Percentiles rank a stretch among this genome's conserved stretches.
phyloP scores from a whole-genome alignment of 305 asterid genomes.

The Withania somnifera region DNA sequence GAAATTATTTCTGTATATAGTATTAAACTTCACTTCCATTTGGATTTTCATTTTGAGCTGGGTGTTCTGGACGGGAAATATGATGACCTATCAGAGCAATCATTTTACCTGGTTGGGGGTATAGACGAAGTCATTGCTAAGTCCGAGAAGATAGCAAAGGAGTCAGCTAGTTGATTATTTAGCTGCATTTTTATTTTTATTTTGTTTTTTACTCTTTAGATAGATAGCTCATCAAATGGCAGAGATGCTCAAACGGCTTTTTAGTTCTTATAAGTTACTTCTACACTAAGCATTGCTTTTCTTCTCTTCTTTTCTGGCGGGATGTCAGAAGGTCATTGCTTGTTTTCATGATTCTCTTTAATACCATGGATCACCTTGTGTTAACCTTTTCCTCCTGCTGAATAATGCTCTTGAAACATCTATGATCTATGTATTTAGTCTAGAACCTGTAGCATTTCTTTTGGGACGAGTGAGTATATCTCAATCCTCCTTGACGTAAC shows the following conservation, averaged over 20 bases:
- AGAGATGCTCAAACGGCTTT: background rate
- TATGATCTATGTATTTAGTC: background rate
- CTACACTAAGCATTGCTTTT: background rate
- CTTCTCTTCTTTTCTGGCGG: background rate
- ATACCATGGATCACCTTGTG: too few relatives aligned
- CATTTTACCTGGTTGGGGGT: constrained; percentile 84
- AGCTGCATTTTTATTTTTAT: background rate
- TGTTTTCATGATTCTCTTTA: background rate
- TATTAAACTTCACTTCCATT: background rate
- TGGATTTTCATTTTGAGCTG: constrained; percentile 18
- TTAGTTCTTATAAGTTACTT: background rate
- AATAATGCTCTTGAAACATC: background rate
- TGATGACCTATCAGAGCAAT: constrained; percentile 62
- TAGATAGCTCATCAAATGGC: background rate
- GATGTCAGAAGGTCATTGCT: background rate
- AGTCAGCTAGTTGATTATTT: constrained; percentile 26
- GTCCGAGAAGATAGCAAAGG: constrained; percentile 74
- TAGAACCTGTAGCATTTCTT: too few relatives aligned
- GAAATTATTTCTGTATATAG: background rate
- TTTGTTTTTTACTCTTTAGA: background rate
- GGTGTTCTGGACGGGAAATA: constrained; percentile 72
- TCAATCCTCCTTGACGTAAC: too few relatives aligned
- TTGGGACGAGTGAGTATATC: too few relatives aligned
- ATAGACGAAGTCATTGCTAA: constrained; percentile 70
- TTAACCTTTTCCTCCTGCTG: too few relatives aligned